Conservation (phyloP, 2,329 filamentous ascomycete species). For the Colletotrichum lupini region DNA sequence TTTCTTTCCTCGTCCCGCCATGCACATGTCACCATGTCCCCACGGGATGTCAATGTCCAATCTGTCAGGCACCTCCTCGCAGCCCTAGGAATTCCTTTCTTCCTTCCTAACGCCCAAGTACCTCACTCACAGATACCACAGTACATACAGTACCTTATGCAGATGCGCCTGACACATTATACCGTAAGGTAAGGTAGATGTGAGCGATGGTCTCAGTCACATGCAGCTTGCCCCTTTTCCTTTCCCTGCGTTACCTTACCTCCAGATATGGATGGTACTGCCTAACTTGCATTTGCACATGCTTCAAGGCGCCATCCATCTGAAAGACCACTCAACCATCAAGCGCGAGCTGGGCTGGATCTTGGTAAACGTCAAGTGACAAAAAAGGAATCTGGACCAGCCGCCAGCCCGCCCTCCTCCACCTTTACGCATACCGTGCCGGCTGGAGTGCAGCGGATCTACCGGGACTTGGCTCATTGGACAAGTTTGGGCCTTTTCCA, state of each 20-base stretch:
- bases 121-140: no score
- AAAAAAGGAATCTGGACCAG: slow-evolving; percentile 11
- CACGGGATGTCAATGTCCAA: background rate
- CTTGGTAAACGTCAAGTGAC: slow-evolving; percentile 7
- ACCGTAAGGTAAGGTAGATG: background rate
- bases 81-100: background rate
- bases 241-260: background rate
- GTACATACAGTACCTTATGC: background rate
- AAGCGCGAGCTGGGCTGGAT: background rate
- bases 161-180: background rate
- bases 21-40: background rate
- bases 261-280: background rate
- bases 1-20: no score
- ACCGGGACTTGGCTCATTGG: slow-evolving; percentile 23
- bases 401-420: slow-evolving; percentile 1
- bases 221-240: background rate
- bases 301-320: background rate
- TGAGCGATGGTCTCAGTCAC: background rate
- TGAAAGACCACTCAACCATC: background rate
- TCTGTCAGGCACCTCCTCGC: background rate
- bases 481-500: background rate
- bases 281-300: slow-evolving; percentile 17
- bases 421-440: background rate
- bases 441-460: slow-evolving; percentile 27
- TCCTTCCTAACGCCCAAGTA: no score